A percentile compares a stretch with the other conserved stretches of the same genome.
Conservation (phyloP, 2,329 filamentous ascomycete species). For the Aspergillus chevalieri region DNA sequence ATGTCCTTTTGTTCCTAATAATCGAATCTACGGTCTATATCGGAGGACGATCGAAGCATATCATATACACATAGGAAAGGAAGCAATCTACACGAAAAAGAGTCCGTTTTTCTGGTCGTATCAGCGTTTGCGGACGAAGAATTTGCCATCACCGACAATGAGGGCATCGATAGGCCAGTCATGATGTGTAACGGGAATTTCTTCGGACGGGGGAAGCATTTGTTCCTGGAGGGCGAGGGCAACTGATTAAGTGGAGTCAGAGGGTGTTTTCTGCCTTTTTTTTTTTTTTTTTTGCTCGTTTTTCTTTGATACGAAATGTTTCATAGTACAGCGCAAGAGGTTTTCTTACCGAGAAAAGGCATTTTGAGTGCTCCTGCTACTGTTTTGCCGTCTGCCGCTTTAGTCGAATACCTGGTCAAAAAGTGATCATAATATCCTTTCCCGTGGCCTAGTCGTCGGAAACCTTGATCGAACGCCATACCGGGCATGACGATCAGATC, state of each 20-base stretch:
- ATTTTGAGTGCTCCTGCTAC: conserved; percentile 35
- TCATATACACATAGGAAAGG: conserved; percentile 14
- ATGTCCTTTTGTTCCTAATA: conserved; percentile 8
- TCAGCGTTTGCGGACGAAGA: conserved; percentile 34
- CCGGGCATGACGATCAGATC: conserved; percentile 90
- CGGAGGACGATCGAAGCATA: conserved; percentile 13
- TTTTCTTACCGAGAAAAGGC: conserved; percentile 54
- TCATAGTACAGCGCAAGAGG: background rate
- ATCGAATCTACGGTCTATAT: conserved; percentile 9
- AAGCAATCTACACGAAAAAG: conserved; percentile 11
- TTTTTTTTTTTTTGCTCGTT: background rate
- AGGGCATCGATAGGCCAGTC: conserved; percentile 78
- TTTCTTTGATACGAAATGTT: background rate
- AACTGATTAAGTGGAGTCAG: conserved; percentile 43
- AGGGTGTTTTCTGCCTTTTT: conserved; percentile 4
- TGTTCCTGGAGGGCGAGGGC: conserved; percentile 85
- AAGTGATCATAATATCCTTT: conserved; percentile 98
- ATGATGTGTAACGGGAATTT: conserved; percentile 66
- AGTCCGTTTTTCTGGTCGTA: conserved; percentile 12
- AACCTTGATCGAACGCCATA: conserved; percentile 74
- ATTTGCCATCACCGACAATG: conserved; percentile 63
- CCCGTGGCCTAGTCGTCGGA: conserved; percentile 81
- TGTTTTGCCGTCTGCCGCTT: conserved; percentile 28
- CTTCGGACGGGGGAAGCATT: conserved; percentile 59
- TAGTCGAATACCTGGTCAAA: conserved; percentile 63